Evolutionary conservation across 257 asterid genomes (phyloP).

Genomic region (Forsythia viridissima): DNA sequence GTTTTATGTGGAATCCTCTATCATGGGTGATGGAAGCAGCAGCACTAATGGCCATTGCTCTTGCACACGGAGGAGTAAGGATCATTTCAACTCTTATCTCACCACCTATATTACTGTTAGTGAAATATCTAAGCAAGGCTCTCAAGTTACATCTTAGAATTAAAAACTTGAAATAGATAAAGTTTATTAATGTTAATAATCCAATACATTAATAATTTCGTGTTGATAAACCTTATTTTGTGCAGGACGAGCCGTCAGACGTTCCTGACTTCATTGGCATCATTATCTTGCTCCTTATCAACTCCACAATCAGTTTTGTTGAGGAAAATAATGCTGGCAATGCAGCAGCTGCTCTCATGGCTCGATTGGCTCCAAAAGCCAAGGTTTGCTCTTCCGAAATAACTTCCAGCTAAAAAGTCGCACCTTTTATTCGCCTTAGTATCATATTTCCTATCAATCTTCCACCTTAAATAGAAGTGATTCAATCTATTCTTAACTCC

Average conservation of each 20-base stretch:
- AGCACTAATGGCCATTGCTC: constrained; percentile 62
- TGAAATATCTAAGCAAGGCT: not conserved
- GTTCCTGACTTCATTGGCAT: constrained; percentile 56
- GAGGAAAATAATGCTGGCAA: constrained; percentile 71
- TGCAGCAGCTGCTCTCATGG: constrained; percentile 75
- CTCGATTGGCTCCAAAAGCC: constrained; percentile 63
- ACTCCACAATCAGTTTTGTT: constrained; percentile 59
- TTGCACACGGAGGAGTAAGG: constrained; percentile 67
- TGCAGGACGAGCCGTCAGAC: constrained; percentile 46
- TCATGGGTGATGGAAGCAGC: constrained; percentile 78
- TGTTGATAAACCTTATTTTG: not conserved
- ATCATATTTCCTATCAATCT: not conserved
- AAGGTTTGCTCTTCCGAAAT: constrained; percentile 34
- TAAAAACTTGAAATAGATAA: not conserved
- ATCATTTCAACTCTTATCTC: not conserved
- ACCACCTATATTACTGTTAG: not conserved
- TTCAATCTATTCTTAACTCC: constrained; percentile 2
- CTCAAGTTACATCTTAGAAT: not conserved
- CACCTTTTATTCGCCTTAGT: not conserved
- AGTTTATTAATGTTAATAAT: not conserved
- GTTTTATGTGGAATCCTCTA: constrained; percentile 69
- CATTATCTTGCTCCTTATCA: constrained; percentile 47
- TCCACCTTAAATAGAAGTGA: not conserved
- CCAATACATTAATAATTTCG: not conserved
- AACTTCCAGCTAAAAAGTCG: not conserved